Evolutionary conservation across 1,284 basidiomycete species (phyloP).

Genomic region (Leccinum griseonigrum): DNA sequence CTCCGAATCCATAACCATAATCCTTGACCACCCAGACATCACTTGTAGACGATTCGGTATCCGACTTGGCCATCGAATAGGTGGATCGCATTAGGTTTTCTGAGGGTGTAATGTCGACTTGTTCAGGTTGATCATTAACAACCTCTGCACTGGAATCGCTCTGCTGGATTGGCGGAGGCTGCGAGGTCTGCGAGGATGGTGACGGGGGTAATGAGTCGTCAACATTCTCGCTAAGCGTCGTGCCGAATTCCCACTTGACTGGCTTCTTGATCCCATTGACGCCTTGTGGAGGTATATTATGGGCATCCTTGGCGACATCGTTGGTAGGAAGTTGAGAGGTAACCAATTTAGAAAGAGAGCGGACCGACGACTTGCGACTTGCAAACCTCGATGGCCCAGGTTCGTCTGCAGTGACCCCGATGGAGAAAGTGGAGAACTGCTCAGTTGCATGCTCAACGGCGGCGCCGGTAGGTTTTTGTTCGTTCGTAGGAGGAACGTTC

Average conservation of each 20-base stretch:
- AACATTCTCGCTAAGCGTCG: slow-evolving; percentile 33
- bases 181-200: slow-evolving; percentile 3
- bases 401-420: slow-evolving; percentile 46
- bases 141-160: neutral
- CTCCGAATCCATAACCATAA: slow-evolving; percentile 60
- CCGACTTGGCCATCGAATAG: slow-evolving; percentile 10
- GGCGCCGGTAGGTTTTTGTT: slow-evolving; percentile 22
- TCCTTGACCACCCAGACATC: slow-evolving; percentile 59
- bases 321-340: slow-evolving; percentile 3
- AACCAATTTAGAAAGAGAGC: slow-evolving; percentile 22
- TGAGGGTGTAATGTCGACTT: neutral
- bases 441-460: slow-evolving; percentile 27
- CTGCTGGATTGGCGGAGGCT: neutral
- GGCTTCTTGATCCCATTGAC: slow-evolving; percentile 38
- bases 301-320: slow-evolving; percentile 3
- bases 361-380: slow-evolving; percentile 36
- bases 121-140: slow-evolving; percentile 2
- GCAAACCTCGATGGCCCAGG: slow-evolving; percentile 36
- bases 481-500: slow-evolving; percentile 3
- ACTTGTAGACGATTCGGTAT: slow-evolving; percentile 22
- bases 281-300: slow-evolving; percentile 5
- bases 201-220: slow-evolving; percentile 1
- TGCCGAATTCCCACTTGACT: slow-evolving; percentile 59
- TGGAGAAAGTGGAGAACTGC: slow-evolving; percentile 39
- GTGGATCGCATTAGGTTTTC: neutral